Base-by-base conservation (phyloP, 2,329 filamentous ascomycete species). In the Ramichloridium luteum region DNA sequence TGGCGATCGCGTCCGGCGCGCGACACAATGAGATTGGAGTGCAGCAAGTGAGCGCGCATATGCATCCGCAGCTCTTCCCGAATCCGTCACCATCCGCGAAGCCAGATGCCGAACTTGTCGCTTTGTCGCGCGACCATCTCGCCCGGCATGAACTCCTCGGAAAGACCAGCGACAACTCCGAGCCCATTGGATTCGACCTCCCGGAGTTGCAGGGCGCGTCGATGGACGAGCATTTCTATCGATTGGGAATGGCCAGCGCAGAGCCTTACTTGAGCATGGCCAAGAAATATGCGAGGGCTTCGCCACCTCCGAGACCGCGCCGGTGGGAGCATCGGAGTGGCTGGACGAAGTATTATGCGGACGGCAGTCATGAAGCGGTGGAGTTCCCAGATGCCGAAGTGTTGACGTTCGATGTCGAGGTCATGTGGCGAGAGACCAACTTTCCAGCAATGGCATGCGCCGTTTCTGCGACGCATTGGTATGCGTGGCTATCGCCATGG, bases 371-470 rank as follows among this genome's bases (percentile, higher is more conserved):
- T n/a, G 80, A 90, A 52, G 55, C 67, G 3, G 73, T 93, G 4
- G 74, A 79, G 39, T 73, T 75, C 6, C 90, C 92, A 0, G 68
- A 88, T 38, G 86, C 90, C 51, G 61, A 71, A 3, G 77, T 88
- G 67, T 64, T 96, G 33, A 86, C 80, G 22, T 98, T 98, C 47
- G 90, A 98, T 58, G 93, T 86, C 1, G 90, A 98, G 58, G 86
- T 94, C 28, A 77, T 98, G 78, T 98, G 79, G 72, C 93, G 92
- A 54, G 75, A 90, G 51, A 88, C 78, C 43, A 77, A 80, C 0
- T 98, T 84, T 56, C 85, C 92, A 1, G 84, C 93, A 35, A 96
- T 98, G 84, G 90, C 92, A 13, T 96, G 88, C 53, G 90, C 92
- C 10, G 81, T 77, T 12, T 85, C 85, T 45, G 77, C 83, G 1